Percentiles rank a stretch among this genome's conserved stretches.
phyloP scores from a whole-genome alignment of 1,284 basidiomycete species.

The Exobasidium rhododendri region DNA sequence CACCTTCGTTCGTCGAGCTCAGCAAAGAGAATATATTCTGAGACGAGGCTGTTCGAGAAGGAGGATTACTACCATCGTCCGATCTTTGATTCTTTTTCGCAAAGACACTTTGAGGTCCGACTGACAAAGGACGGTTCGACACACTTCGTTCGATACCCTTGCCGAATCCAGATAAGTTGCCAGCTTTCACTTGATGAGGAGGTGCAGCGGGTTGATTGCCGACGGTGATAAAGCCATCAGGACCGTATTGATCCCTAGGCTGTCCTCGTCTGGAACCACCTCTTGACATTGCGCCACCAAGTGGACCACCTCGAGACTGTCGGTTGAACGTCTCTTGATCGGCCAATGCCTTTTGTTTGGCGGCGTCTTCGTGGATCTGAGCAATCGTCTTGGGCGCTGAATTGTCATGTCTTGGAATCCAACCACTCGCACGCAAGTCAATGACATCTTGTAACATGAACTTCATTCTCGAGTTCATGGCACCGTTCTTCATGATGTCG shows the following conservation, averaged over 20 bases:
- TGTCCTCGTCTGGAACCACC: constrained; percentile 85
- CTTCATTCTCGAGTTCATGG: constrained; percentile 78
- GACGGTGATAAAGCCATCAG: constrained; percentile 81
- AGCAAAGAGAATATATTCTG: constrained; percentile 73
- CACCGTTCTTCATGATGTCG: constrained; percentile 68
- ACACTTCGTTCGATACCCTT: constrained; percentile 63
- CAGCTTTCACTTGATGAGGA: constrained; percentile 69
- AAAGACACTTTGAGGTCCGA: constrained; percentile 68
- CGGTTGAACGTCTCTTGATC: constrained; percentile 31
- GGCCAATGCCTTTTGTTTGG: constrained; percentile 55
- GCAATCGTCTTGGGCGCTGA: constrained; percentile 84
- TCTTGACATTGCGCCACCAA: constrained; percentile 70
- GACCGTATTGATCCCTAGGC: constrained; percentile 63
- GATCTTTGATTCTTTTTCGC: constrained; percentile 61
- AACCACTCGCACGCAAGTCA: constrained; percentile 78
- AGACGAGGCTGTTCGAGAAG: constrained; percentile 73
- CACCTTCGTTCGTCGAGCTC: constrained; percentile 26
- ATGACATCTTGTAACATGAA: constrained; percentile 95
- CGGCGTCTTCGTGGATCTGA: constrained; percentile 75
- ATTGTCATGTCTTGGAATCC: constrained; percentile 71
- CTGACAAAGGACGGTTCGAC: constrained; percentile 59
- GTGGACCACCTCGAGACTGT: constrained; percentile 62
- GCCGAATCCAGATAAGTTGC: constrained; percentile 81
- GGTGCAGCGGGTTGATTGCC: constrained; percentile 58
- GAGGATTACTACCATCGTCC: constrained; percentile 62